A percentile compares a stretch with the other conserved stretches of the same genome.
These are phyloP conservation scores for Morella rubra DNA, from an alignment of 306 rosid genomes.

Conservation along the genomic window DNA sequence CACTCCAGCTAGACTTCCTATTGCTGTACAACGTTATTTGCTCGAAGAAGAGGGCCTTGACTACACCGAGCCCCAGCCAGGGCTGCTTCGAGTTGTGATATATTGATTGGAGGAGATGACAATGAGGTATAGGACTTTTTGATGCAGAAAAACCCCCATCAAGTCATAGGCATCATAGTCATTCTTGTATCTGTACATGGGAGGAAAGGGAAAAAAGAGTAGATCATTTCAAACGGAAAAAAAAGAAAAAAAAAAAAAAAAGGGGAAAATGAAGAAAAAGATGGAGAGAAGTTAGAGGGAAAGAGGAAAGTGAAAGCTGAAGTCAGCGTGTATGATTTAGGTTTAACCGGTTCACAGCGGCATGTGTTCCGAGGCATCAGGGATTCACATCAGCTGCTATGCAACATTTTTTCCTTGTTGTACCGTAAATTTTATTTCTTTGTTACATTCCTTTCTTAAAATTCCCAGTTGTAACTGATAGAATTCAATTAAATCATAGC, in stretches of 20 bases:
- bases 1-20: constrained; percentile 82
- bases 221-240: constrained; percentile 35
- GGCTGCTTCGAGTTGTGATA: constrained; percentile 79
- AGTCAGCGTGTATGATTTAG: constrained; percentile 60
- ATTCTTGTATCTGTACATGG: constrained; percentile 86
- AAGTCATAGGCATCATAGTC: constrained; percentile 57
- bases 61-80: constrained; percentile 85
- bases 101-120: constrained; percentile 50
- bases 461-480: constrained; percentile 67
- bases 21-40: constrained; percentile 83
- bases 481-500: constrained; percentile 69
- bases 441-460: constrained; percentile 39
- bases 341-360: constrained; percentile 44
- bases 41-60: constrained; percentile 94
- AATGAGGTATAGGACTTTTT: constrained; percentile 66
- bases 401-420: constrained; percentile 50
- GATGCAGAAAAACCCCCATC: constrained; percentile 51
- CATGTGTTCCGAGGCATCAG: constrained; percentile 50
- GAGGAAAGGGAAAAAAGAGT: constrained; percentile 43
- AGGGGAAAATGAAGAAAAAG: constrained; percentile 16
- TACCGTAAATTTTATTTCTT: constrained; percentile 51
- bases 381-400: constrained; percentile 27
- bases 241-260: not conserved
- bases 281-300: constrained; percentile 37
- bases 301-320: constrained; percentile 34